Base-by-base conservation (phyloP, 805 yeast genomes). In the Metschnikowia proteae region DNA sequence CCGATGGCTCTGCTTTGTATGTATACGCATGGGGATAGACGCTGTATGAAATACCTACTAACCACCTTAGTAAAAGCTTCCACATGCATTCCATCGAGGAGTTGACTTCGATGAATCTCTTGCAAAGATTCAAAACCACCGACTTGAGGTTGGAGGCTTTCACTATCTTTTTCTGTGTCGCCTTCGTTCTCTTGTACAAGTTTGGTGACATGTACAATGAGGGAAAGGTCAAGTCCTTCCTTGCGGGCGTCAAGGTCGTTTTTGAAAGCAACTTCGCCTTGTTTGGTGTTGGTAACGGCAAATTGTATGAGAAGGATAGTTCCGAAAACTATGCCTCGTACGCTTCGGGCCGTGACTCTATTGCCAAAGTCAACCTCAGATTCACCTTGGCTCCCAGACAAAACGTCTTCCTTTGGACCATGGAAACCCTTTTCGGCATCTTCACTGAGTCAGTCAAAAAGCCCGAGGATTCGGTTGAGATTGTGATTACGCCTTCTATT, bases 331-430 rank as follows among this genome's bases (percentile, higher is more conserved):
- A 68, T 66, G 68, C 78, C 73, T 74, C 87, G 33, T 94, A 88
- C 64, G 96, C 97, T 38, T 79, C 96, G 49, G 99, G 99, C 53
- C 83, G 99, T 66, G 72, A 81, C 50, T 84, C 88, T 65, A 77
- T 94, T 52, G 81, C 81, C 51, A 75, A 80, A 48, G 69, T 90
- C 49, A 70, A 77, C 49, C 74, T 84, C 41, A 80, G 77, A 53
- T 74, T 90, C 63, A 78, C 76, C 48, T 74, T 91, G 66, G 74
- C 80, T 52, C 81, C 95, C 52, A 84, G 98, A 73, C 91, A 88
- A 65, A 92, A 91, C 68, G 59, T 85, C 28, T 72, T 88, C 55
- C 71, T 86, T 50, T 79, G 86, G 78, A 33, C 78, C 13, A 66
- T 83, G 67, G 97, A 94, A 67, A 63, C 68, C 44, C 60, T 81